Evolutionary conservation across 192 early-diverging fungal species (phyloP).

Genomic region (Coemansia umbellata): DNA sequence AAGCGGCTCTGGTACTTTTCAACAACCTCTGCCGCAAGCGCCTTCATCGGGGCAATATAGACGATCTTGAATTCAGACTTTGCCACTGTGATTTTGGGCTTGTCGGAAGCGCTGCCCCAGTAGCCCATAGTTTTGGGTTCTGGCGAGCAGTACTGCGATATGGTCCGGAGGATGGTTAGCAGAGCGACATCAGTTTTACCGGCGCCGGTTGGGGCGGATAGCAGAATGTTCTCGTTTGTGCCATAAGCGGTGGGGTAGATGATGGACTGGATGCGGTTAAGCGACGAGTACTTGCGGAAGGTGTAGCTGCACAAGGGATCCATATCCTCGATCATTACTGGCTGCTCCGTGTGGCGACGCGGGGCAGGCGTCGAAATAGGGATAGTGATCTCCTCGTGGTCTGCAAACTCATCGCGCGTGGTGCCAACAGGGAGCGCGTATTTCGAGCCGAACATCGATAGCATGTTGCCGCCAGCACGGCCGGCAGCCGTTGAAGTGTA

Average conservation of each 20-base stretch:
- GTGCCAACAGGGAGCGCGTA: constrained; percentile 80
- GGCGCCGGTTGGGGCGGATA: constrained; percentile 97
- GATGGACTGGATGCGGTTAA: constrained; percentile 96
- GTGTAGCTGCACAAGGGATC: constrained; percentile 71
- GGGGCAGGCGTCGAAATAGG: constrained; percentile 72
- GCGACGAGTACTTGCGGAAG: constrained; percentile 79
- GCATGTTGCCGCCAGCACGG: constrained; percentile 57
- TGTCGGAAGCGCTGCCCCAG: constrained; percentile 10
- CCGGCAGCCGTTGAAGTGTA: constrained; percentile 57
- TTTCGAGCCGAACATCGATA: constrained; percentile 74
- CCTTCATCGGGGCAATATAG: constrained; percentile 98
- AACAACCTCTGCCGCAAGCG: constrained; percentile 91
- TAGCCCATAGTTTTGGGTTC: constrained; percentile 39
- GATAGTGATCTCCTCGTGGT: constrained; percentile 91
- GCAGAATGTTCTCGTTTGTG: constrained; percentile 97
- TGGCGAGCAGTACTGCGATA: constrained; percentile 70
- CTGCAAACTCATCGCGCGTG: constrained; percentile 63
- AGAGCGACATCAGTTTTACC: constrained; percentile 98
- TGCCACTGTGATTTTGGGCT: constrained; percentile 58
- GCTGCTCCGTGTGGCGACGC: constrained; percentile 58
- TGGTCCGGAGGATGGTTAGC: constrained; percentile 81
- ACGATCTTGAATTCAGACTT: constrained; percentile 97
- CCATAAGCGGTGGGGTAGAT: constrained; percentile 91
- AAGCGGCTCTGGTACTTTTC: constrained; percentile 86
- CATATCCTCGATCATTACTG: constrained; percentile 65